A percentile compares a stretch with the other conserved stretches of the same genome.
Evolutionary conservation across 2,329 filamentous ascomycete genomes (phyloP).

Genomic region (Fonsecaea erecta): DNA sequence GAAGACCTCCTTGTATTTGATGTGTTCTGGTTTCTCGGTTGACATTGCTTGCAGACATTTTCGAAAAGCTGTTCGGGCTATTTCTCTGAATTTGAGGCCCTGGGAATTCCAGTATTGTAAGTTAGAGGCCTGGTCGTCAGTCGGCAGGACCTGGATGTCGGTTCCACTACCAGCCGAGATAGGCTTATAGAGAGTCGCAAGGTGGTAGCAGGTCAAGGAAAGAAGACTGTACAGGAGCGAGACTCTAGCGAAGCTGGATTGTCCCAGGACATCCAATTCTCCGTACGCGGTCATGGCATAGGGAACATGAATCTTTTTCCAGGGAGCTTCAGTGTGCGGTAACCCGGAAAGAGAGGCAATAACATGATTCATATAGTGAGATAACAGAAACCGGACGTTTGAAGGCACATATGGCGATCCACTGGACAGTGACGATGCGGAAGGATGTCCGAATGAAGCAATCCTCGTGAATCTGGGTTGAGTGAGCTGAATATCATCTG

Average conservation of each 20-base stretch:
- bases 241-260: constrained; percentile 12
- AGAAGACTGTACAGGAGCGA: constrained; percentile 20
- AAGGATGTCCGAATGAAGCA: constrained; percentile 5
- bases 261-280: constrained; percentile 14
- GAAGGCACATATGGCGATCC: constrained; percentile 15
- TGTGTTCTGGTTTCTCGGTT: neutral
- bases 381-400: constrained; percentile 18
- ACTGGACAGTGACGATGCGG: constrained; percentile 6
- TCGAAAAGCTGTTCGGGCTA: constrained; percentile 18
- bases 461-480: neutral
- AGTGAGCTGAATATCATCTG: neutral
- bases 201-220: constrained; percentile 20
- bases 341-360: constrained; percentile 16
- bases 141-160: neutral
- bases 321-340: constrained; percentile 7
- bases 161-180: neutral
- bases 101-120: constrained; percentile 14
- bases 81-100: constrained; percentile 16
- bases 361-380: constrained; percentile 16
- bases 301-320: constrained; percentile 10
- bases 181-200: constrained; percentile 7
- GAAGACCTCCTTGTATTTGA: constrained; percentile 21
- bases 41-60: constrained; percentile 12
- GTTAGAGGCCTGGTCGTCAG: constrained; percentile 4
- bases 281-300: constrained; percentile 16